These are phyloP conservation scores for Colletotrichum eremochloae DNA, from an alignment of 2,329 filamentous ascomycete species.

Conservation along the genomic window DNA sequence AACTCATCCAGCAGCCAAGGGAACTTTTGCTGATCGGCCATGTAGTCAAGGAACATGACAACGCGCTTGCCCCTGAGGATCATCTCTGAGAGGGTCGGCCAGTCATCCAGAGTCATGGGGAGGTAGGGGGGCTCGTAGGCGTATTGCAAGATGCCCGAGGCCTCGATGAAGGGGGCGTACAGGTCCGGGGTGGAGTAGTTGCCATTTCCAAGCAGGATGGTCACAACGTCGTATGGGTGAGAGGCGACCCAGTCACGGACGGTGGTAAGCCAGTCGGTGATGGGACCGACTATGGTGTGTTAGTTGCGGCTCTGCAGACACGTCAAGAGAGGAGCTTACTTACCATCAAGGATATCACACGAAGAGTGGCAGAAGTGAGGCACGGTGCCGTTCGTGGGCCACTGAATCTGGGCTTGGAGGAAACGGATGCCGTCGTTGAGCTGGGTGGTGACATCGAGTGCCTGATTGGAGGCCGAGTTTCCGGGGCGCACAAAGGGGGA, in stretches of 20 bases:
- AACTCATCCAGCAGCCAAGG: constrained; percentile 93
- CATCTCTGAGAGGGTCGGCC: constrained; percentile 86
- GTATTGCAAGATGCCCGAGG: constrained; percentile 79
- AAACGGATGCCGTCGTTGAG: constrained; percentile 82
- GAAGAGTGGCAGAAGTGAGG: constrained; percentile 87
- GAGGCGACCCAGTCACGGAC: constrained; percentile 79
- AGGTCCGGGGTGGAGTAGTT: constrained; percentile 75
- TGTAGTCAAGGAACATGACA: constrained; percentile 87
- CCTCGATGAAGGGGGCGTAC: constrained; percentile 77
- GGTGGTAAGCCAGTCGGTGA: constrained; percentile 77
- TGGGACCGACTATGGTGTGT: constrained; percentile 70
- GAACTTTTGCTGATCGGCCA: constrained; percentile 81
- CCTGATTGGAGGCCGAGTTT: constrained; percentile 83
- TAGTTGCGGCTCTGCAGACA: constrained; percentile 1
- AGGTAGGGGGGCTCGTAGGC: constrained; percentile 79
- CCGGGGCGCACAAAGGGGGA: constrained; percentile 80
- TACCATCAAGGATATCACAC: constrained; percentile 80
- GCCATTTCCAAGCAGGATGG: constrained; percentile 86
- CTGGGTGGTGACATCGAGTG: constrained; percentile 75
- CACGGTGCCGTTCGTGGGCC: constrained; percentile 60
- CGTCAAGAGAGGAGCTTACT: background rate
- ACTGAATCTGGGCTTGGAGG: constrained; percentile 74
- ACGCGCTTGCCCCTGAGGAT: constrained; percentile 79
- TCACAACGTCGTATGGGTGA: constrained; percentile 90
- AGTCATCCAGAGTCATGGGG: constrained; percentile 80